Percentiles rank a stretch among this genome's conserved stretches.
These are phyloP conservation scores for Coniochaeta sp. DNA, from an alignment of 2,329 filamentous ascomycete genomes.

Conservation along the genomic window DNA sequence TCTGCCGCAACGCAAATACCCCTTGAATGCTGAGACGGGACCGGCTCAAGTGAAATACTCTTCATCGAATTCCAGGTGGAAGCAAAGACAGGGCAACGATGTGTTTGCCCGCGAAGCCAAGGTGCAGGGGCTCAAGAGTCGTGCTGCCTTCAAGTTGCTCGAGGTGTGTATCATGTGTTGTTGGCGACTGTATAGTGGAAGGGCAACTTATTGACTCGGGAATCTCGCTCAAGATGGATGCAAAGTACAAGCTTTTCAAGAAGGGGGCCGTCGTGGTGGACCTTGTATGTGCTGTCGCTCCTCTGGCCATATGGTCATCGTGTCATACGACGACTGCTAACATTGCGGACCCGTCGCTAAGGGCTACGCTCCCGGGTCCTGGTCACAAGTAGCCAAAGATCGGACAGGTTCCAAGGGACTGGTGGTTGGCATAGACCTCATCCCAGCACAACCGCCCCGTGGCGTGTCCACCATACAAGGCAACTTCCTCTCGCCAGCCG, in stretches of 20 bases:
- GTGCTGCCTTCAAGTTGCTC: conserved; percentile 88
- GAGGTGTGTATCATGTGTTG: conserved; percentile 56
- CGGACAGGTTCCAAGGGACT: conserved; percentile 69
- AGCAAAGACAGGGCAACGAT: conserved; percentile 69
- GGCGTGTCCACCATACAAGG: conserved; percentile 95
- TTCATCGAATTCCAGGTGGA: conserved; percentile 68
- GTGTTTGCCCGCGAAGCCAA: conserved; percentile 66
- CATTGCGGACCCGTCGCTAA: conserved; percentile 18
- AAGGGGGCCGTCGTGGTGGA: conserved; percentile 83
- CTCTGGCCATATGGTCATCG: conserved; percentile 35
- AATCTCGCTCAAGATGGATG: conserved; percentile 57
- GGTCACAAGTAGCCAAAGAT: conserved; percentile 75
- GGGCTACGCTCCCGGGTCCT: conserved; percentile 72
- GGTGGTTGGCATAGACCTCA: conserved; percentile 87
- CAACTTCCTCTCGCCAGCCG: conserved; percentile 70
- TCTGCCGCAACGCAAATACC: neutral
- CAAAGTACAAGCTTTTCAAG: conserved; percentile 72
- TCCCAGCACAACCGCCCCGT: conserved; percentile 82
- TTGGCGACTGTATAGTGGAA: too few relatives aligned
- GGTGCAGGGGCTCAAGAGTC: conserved; percentile 74
- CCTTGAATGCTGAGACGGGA: neutral
- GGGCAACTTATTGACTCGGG: neutral
- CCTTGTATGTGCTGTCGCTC: conserved; percentile 31
- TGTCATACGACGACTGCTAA: neutral
- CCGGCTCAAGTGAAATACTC: neutral